These are phyloP conservation scores for Phytopythium boreale DNA, from an alignment of 352 stramenopile genomes.

Conservation along the genomic window DNA sequence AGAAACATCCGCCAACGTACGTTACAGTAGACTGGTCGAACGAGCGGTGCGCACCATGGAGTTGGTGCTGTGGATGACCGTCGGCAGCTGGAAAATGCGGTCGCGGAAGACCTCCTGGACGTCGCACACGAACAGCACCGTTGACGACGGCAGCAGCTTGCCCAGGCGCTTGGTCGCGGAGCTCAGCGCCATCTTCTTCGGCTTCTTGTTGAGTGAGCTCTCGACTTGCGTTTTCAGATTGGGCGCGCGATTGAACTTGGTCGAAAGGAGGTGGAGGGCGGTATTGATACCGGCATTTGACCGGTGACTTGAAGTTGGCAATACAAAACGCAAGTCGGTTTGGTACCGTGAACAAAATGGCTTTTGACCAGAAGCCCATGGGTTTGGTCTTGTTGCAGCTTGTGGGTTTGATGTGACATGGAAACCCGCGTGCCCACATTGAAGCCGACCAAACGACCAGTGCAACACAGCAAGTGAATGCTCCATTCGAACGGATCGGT, in stretches of 20 bases:
- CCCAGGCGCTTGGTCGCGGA: constrained; percentile 36
- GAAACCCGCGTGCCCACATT: too few relatives aligned
- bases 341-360: too few relatives aligned
- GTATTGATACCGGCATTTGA: background rate
- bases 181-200: constrained; percentile 20
- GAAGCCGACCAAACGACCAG: too few relatives aligned
- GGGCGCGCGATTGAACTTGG: too few relatives aligned
- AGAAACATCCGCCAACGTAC: background rate
- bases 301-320: background rate
- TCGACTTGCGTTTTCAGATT: background rate
- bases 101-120: constrained; percentile 96
- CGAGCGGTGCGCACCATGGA: constrained; percentile 32
- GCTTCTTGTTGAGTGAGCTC: background rate
- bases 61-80: constrained; percentile 83
- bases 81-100: constrained; percentile 91
- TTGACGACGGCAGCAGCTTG: constrained; percentile 61
- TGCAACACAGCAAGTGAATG: too few relatives aligned
- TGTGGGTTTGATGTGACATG: too few relatives aligned
- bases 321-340: background rate
- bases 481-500: too few relatives aligned
- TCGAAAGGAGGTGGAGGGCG: background rate
- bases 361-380: too few relatives aligned
- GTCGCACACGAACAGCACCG: constrained; percentile 94
- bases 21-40: background rate
- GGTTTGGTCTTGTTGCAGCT: too few relatives aligned